Percentiles rank a stretch among this genome's conserved stretches.
These are phyloP conservation scores for Grifola frondosa DNA, from an alignment of 1,284 basidiomycete species.

Conservation along the genomic window DNA sequence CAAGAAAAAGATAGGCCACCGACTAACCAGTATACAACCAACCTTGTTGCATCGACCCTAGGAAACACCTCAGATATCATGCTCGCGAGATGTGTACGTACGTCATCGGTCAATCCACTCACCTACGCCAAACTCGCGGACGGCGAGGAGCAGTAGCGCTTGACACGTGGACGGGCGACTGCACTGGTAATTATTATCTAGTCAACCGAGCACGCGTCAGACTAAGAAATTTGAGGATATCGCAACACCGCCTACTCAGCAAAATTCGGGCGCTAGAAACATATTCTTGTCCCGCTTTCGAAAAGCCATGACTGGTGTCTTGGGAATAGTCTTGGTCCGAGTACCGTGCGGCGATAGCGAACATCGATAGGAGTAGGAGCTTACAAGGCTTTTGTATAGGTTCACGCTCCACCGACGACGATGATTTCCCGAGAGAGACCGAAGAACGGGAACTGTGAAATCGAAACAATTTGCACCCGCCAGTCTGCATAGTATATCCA, in stretches of 20 bases:
- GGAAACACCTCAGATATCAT: too few species aligned
- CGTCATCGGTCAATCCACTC: slow-evolving; percentile 10
- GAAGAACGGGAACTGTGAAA: too few species aligned
- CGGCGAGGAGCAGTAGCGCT: slow-evolving; percentile 74
- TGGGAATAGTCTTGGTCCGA: slow-evolving; percentile 46
- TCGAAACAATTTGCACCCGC: too few species aligned
- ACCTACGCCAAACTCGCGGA: slow-evolving; percentile 83
- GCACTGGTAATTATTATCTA: slow-evolving; percentile 66
- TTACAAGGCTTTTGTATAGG: slow-evolving; percentile 64
- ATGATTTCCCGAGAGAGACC: too few species aligned
- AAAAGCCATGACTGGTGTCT: slow-evolving; percentile 46
- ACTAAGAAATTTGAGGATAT: too few species aligned
- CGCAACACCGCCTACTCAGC: too few species aligned
- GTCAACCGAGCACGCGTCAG: too few species aligned
- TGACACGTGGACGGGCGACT: slow-evolving; percentile 72
- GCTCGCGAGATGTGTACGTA: background rate
- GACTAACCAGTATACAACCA: slow-evolving; percentile 75
- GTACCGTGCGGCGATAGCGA: slow-evolving; percentile 76
- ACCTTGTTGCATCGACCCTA: slow-evolving; percentile 73
- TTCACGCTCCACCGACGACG: slow-evolving; percentile 32
- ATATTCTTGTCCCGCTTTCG: slow-evolving; percentile 72
- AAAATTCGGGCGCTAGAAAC: too few species aligned
- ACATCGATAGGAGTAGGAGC: slow-evolving; percentile 75
- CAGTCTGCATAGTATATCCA: too few species aligned
- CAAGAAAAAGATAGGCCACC: too few species aligned